Evolutionary conservation across 352 stramenopile species (phyloP).

Genomic region (Phytophthora foliorum): DNA sequence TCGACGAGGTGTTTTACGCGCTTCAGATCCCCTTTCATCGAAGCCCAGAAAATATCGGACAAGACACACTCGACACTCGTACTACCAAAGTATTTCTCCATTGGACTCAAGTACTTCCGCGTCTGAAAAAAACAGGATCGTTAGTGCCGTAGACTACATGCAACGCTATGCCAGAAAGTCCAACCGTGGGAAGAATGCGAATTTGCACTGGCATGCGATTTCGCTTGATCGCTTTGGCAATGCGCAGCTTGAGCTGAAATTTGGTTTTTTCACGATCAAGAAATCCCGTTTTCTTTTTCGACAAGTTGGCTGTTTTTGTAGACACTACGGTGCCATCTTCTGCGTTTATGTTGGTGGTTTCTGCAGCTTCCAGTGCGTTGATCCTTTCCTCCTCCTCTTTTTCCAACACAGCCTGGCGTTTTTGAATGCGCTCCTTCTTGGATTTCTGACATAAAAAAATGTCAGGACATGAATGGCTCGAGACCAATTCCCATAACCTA

Average conservation of each 20-base stretch:
- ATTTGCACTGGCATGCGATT: constrained; percentile 78
- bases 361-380: constrained; percentile 10
- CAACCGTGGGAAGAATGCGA: constrained; percentile 65
- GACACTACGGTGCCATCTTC: neutral
- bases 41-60: constrained; percentile 77
- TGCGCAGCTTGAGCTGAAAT: constrained; percentile 63
- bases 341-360: neutral
- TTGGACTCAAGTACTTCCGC: constrained; percentile 55
- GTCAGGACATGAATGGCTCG: neutral
- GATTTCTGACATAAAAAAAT: constrained; percentile 37
- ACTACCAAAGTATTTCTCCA: constrained; percentile 77
- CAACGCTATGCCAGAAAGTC: neutral
- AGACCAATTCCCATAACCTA: neutral
- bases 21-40: constrained; percentile 67
- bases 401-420: constrained; percentile 65
- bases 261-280: constrained; percentile 62
- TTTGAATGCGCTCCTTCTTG: constrained; percentile 62
- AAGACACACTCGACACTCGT: constrained; percentile 59
- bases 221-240: constrained; percentile 56
- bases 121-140: constrained; percentile 20
- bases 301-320: constrained; percentile 6
- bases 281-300: constrained; percentile 49
- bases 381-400: constrained; percentile 58
- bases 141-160: no score
- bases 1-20: constrained; percentile 71